Evolutionary conservation across 345 rosid species (phyloP).

Genomic region (Euphorbia peplus): DNA sequence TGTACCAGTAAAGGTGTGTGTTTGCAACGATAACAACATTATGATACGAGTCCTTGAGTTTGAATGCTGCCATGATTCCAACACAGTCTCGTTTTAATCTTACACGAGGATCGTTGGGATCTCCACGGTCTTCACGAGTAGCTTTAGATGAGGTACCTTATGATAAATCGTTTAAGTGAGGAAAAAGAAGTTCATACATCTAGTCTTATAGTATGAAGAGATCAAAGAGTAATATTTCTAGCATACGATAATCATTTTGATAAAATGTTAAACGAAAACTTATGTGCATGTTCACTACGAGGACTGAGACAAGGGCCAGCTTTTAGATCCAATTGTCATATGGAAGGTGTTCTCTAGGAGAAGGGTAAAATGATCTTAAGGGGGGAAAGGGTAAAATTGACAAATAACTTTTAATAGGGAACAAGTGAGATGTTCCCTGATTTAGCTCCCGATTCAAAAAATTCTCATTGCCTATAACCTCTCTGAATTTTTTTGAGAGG

Average conservation of each 20-base stretch:
- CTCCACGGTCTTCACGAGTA: conserved; percentile 48
- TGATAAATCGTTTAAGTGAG: conserved; percentile 21
- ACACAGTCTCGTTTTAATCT: conserved; percentile 88
- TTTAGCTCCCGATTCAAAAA: no score
- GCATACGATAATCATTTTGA: background rate
- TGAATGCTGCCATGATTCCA: conserved; percentile 89
- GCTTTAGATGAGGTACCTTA: conserved; percentile 34
- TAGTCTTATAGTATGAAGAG: background rate
- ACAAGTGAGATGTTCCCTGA: no score
- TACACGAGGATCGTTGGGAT: conserved; percentile 72
- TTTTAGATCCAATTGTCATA: no score
- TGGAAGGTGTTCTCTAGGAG: no score
- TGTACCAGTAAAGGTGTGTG: conserved; percentile 87
- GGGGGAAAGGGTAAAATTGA: no score
- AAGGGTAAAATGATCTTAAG: no score
- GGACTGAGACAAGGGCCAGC: no score
- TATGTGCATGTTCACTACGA: background rate
- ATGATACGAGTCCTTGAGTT: conserved; percentile 52
- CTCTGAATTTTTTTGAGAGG: no score
- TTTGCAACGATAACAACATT: conserved; percentile 72
- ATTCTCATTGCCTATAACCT: no score
- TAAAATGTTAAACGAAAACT: background rate
- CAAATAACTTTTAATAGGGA: no score
- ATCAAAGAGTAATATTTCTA: background rate
- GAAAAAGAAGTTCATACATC: conserved; percentile 1